These are phyloP conservation scores for Monosporascus sp. DNA, from an alignment of 2,329 filamentous ascomycete species.

Conservation along the genomic window DNA sequence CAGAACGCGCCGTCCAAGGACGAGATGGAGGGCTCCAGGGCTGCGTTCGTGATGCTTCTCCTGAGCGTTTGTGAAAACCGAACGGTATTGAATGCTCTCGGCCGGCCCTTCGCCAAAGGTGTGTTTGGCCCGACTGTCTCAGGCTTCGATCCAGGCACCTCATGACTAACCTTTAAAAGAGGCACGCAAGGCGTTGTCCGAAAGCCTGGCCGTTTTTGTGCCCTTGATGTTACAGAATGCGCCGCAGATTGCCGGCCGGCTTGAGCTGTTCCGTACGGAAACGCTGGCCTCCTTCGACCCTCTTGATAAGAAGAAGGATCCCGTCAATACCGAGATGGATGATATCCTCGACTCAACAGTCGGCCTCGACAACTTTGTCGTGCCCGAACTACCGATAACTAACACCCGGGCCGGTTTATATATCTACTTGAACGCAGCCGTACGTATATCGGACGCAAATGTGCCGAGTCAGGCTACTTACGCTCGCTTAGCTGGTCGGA, in stretches of 20 bases:
- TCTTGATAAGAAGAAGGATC: conserved; percentile 45
- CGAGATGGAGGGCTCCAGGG: conserved; percentile 55
- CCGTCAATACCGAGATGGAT: conserved; percentile 46
- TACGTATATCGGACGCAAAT: conserved; percentile 35
- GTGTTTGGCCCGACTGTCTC: conserved; percentile 12
- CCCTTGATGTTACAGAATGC: conserved; percentile 51
- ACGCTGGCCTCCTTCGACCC: conserved; percentile 52
- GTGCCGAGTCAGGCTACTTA: conserved; percentile 16
- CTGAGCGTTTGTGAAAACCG: conserved; percentile 57
- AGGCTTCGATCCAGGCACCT: too few species aligned
- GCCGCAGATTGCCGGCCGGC: conserved; percentile 45
- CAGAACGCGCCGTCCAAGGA: conserved; percentile 41
- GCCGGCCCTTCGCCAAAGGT: conserved; percentile 49
- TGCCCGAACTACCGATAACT: conserved; percentile 61
- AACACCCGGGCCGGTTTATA: conserved; percentile 81
- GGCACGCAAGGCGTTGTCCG: conserved; percentile 42
- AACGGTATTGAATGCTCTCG: conserved; percentile 47
- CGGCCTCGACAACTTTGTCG: conserved; percentile 47
- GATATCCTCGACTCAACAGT: conserved; percentile 53
- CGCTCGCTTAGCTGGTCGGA: conserved; percentile 60
- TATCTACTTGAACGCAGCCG: conserved; percentile 75
- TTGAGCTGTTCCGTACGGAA: conserved; percentile 54
- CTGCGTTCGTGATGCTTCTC: conserved; percentile 59
- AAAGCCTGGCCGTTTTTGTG: conserved; percentile 48
- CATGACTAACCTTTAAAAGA: conserved; percentile 25